A percentile compares a stretch with the other conserved stretches of the same genome.
Conservation (phyloP, 2,329 filamentous ascomycete genomes). For the Sclerotinia spermophila region DNA sequence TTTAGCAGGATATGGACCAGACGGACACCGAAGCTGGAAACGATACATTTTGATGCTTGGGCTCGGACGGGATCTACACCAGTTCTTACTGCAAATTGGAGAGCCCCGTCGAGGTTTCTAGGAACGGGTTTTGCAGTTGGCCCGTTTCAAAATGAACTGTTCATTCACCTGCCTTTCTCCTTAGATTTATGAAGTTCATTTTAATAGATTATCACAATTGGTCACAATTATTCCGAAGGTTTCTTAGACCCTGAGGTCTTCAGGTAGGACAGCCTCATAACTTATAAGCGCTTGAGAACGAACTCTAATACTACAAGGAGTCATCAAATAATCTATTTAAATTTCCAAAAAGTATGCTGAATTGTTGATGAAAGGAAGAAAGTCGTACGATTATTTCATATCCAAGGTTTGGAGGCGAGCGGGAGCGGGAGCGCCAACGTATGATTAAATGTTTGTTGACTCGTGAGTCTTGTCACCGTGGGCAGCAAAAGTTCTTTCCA, state of each 20-base stretch:
- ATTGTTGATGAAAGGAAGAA: conserved; percentile 6
- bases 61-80: conserved; percentile 12
- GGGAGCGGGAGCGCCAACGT: conserved; percentile 15
- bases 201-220: background rate
- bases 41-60: conserved; percentile 1
- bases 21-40: background rate
- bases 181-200: background rate
- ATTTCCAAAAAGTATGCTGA: conserved; percentile 3
- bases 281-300: background rate
- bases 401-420: background rate
- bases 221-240: too few relatives aligned
- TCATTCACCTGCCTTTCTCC: background rate
- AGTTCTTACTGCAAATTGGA: background rate
- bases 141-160: background rate
- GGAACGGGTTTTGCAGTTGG: background rate
- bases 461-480: background rate
- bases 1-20: background rate
- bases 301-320: background rate
- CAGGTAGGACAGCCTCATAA: background rate
- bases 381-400: conserved; percentile 18
- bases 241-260: too few relatives aligned
- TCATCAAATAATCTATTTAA: conserved; percentile 11
- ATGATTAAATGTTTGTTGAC: background rate
- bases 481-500: conserved; percentile 7
- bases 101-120: background rate